Base-by-base conservation (phyloP, 139 green algal genomes). In the Pleodorina starrii region DNA sequence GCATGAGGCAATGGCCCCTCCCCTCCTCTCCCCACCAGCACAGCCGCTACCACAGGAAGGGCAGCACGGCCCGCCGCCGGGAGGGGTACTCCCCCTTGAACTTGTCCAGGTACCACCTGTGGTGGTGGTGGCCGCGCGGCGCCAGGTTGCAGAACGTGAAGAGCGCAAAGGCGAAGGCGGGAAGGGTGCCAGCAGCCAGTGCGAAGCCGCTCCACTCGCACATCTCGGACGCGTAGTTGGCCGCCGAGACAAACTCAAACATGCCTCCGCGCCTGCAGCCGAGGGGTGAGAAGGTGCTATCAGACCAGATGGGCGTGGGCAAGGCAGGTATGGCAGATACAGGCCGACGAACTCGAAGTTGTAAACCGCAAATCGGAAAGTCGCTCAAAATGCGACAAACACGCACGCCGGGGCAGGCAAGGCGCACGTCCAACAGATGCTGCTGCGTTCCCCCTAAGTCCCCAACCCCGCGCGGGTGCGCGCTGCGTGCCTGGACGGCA, bases 151-250 rank as follows among this genome's bases (percentile, higher is more conserved):
- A 92, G 36, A 95, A 91, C 0, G 94, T 96, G 90, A 96, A 97
- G 29, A 94, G 12, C 0, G 94, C 93, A 91, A 98, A 98, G 12
- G 95, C 93, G 1, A 87, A 60, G 0, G 92, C 90, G 0, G 93
- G 85, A 36, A 95, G 91, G 0, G 81, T 88, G 10, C 85, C 29
- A 35, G 57, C 72, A 0, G 96, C 95, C 27, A 96, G 25, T 0
- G 95, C 94, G 27, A 85, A 97, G 7, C 95, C 94, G 1, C 63
- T 32, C 95, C 95, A 97, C 91, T 97, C 95, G 11, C 95, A 0
- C 0, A 95, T 95, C 91, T 98, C 96, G 17, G 93, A 94, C 36
- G 92, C 90, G 51, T 96, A 97, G 87, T 98, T 98, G 21, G 93
- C 96, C 0, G 91, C 94, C 9, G 95, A 97, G 0, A 97, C 96